Conservation (phyloP, 768 basidiomycete species). For the Roridomyces roridus region DNA sequence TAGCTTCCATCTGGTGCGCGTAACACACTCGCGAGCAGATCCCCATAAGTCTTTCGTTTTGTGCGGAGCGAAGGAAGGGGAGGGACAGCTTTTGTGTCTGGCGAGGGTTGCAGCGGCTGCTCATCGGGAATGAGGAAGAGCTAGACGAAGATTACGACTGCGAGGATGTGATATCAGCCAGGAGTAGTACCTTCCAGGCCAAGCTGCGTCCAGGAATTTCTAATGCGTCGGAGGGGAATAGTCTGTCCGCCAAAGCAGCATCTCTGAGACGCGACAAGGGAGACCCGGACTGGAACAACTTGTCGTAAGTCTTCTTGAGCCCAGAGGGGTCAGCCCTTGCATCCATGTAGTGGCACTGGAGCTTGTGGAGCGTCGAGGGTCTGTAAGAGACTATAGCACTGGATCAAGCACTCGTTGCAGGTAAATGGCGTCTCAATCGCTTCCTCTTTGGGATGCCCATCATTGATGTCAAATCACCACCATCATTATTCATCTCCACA, state of each 20-base stretch:
- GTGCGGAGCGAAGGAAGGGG: constrained; percentile 50
- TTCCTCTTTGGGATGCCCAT: too few relatives aligned
- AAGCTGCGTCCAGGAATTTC: constrained; percentile 79
- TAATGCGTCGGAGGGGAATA: constrained; percentile 52
- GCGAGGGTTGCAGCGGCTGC: constrained; percentile 59
- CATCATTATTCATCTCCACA: constrained; percentile 7
- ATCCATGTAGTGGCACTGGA: constrained; percentile 3
- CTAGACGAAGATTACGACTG: constrained; percentile 43
- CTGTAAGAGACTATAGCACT: too few relatives aligned
- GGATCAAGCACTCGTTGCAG: too few relatives aligned
- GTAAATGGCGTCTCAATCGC: too few relatives aligned
- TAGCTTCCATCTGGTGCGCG: constrained; percentile 88
- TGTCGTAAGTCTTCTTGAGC: constrained; percentile 47
- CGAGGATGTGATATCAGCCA: constrained; percentile 9
- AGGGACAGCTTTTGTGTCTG: constrained; percentile 32
- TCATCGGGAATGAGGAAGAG: constrained; percentile 72
- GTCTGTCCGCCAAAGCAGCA: constrained; percentile 62
- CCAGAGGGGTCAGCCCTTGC: constrained; percentile 9
- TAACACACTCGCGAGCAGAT: constrained; percentile 70
- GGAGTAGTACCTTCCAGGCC: constrained; percentile 75
- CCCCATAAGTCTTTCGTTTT: constrained; percentile 62
- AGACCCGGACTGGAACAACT: constrained; percentile 56
- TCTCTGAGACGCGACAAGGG: constrained; percentile 73
- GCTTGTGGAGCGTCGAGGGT: too few relatives aligned
- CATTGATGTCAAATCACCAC: too few relatives aligned